Evolutionary conservation across 2,329 filamentous ascomycete genomes (phyloP).

Genomic region (Meredithiella fracta): DNA sequence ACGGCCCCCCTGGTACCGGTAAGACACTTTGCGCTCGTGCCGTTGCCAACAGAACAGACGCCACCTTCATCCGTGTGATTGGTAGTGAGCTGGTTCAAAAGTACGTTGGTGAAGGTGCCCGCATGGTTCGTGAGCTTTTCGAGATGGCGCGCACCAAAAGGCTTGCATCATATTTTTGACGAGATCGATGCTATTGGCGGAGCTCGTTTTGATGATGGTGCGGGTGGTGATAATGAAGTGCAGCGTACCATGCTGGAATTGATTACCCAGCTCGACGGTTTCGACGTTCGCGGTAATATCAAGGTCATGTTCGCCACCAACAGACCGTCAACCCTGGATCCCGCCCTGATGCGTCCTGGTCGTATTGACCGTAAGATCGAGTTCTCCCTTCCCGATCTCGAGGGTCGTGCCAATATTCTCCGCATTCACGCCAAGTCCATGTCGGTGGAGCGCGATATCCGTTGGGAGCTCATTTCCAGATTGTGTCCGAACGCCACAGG

Average conservation of each 20-base stretch:
- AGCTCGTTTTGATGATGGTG: slow-evolving; percentile 89
- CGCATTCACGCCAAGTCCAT: slow-evolving; percentile 99
- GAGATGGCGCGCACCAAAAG: slow-evolving; percentile 99
- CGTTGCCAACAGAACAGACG: slow-evolving; percentile 93
- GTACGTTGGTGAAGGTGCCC: slow-evolving; percentile 93
- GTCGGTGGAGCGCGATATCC: slow-evolving; percentile 96
- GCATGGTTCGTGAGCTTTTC: slow-evolving; percentile 97
- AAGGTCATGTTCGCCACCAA: slow-evolving; percentile 99
- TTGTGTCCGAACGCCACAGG: slow-evolving; percentile 95
- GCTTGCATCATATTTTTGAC: slow-evolving; percentile 95
- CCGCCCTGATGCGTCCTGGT: slow-evolving; percentile 90
- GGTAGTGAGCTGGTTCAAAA: slow-evolving; percentile 96
- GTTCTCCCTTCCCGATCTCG: slow-evolving; percentile 91
- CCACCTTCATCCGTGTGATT: slow-evolving; percentile 96
- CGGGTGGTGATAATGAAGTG: slow-evolving; percentile 92
- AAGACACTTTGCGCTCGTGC: slow-evolving; percentile 97
- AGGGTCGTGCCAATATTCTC: slow-evolving; percentile 92
- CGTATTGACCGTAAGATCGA: slow-evolving; percentile 99
- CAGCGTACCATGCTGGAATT: slow-evolving; percentile 96
- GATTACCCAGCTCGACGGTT: slow-evolving; percentile 91
- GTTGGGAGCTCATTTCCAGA: slow-evolving; percentile 96
- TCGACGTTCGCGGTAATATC: slow-evolving; percentile 93
- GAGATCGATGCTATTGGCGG: slow-evolving; percentile 95
- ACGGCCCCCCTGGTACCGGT: slow-evolving; percentile 93
- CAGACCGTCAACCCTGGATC: slow-evolving; percentile 84